A percentile compares a stretch with the other conserved stretches of the same genome.
Evolutionary conservation across 2,329 filamentous ascomycete genomes (phyloP).

Genomic region (Cladosporium sp.): DNA sequence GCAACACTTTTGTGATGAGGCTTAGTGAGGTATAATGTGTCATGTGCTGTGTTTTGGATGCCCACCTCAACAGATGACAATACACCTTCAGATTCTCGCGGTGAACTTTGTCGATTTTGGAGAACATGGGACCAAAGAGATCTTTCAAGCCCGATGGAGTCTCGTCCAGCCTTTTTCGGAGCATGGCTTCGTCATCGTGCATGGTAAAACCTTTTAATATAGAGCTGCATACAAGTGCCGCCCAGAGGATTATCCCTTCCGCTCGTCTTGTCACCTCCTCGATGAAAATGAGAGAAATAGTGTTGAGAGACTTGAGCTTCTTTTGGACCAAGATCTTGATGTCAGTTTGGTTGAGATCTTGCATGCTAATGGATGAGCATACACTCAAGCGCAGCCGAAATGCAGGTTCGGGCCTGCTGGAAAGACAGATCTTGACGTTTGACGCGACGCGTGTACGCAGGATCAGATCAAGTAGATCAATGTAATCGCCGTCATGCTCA

Average conservation of each 20-base stretch:
- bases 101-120: neutral
- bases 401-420: constrained; percentile 4
- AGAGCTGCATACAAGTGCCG: neutral
- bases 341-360: constrained; percentile 7
- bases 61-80: neutral
- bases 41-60: neutral
- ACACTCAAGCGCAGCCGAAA: neutral
- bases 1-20: neutral
- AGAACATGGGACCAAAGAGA: neutral
- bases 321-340: neutral
- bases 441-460: neutral
- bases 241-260: constrained; percentile 14
- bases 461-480: neutral
- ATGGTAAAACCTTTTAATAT: neutral
- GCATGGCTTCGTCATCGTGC: neutral
- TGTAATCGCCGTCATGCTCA: neutral
- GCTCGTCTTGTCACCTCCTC: neutral
- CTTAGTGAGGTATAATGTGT: neutral
- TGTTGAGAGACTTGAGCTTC: neutral
- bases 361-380: neutral
- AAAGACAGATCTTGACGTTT: constrained; percentile 8
- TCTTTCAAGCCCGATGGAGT: neutral
- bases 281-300: neutral
- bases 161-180: neutral
- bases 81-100: neutral